phyloP scores from a whole-genome alignment of 2,329 filamentous ascomycete species.

The Sphaerulina musiva region DNA sequence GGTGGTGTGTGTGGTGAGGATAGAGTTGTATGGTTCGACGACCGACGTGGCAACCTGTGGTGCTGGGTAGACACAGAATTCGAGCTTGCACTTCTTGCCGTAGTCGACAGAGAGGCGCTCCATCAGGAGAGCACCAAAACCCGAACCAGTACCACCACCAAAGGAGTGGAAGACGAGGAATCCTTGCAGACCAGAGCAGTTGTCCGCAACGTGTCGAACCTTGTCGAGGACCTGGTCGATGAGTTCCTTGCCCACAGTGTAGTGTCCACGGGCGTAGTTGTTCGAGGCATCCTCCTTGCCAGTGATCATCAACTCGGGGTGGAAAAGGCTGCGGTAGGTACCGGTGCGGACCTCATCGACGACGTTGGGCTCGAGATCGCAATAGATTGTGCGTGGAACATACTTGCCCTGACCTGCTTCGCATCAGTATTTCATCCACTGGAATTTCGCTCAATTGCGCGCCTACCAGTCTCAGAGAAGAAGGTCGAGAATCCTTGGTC shows the following conservation, averaged over 20 bases:
- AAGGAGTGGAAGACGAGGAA: constrained; percentile 99
- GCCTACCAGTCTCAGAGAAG: constrained; percentile 96
- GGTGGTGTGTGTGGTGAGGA: constrained; percentile 97
- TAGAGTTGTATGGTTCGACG: constrained; percentile 99
- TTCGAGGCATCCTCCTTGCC: constrained; percentile 99
- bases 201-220: constrained; percentile 93
- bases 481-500: constrained; percentile 99
- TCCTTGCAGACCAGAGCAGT: constrained; percentile 95
- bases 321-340: constrained; percentile 92
- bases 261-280: constrained; percentile 99
- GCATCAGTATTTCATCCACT: constrained; percentile 49
- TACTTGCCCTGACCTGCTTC: constrained; percentile 88
- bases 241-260: constrained; percentile 99
- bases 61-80: constrained; percentile 98
- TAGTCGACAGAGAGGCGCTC: constrained; percentile 98
- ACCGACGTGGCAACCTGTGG: constrained; percentile 95
- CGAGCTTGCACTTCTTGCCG: constrained; percentile 99
- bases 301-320: constrained; percentile 99
- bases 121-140: constrained; percentile 97
- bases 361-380: constrained; percentile 98
- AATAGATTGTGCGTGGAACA: constrained; percentile 97
- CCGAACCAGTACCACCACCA: constrained; percentile 96
- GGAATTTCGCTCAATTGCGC: neutral
- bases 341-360: constrained; percentile 99
- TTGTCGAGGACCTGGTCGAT: constrained; percentile 97